Percentiles rank a stretch among this genome's conserved stretches.
phyloP scores from a whole-genome alignment of 106 monocot species.

The Cymbidium sinense region DNA sequence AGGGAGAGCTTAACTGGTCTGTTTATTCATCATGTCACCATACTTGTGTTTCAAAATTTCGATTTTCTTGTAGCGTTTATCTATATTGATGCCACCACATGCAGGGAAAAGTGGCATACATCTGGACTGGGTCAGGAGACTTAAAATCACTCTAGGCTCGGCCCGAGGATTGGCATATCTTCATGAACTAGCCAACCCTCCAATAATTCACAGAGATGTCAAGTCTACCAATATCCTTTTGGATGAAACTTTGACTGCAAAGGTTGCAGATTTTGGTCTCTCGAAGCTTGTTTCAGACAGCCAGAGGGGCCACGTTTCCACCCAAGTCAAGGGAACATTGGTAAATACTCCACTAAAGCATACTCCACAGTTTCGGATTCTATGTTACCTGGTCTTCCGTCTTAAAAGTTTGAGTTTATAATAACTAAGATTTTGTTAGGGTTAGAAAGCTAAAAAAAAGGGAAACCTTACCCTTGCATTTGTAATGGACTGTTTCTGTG shows the following conservation, averaged over 20 bases:
- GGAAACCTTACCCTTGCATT: neutral
- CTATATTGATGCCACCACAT: neutral
- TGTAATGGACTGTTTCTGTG: neutral
- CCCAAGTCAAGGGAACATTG: conserved; percentile 75
- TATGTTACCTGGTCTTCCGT: neutral
- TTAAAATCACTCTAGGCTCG: conserved; percentile 47
- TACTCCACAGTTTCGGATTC: neutral
- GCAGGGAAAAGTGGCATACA: conserved; percentile 39
- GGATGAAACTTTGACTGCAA: conserved; percentile 49
- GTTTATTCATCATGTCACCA: neutral
- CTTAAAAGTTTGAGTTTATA: neutral
- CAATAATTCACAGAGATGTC: conserved; percentile 69
- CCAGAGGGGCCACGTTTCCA: conserved; percentile 57
- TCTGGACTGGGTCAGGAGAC: conserved; percentile 56
- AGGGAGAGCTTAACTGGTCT: conserved; percentile 45
- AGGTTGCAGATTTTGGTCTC: conserved; percentile 74
- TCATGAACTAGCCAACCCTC: conserved; percentile 73
- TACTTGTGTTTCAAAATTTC: neutral
- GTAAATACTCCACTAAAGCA: conserved; percentile 16
- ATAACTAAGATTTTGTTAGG: conserved; percentile 2
- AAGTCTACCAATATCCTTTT: conserved; percentile 68
- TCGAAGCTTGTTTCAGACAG: conserved; percentile 50
- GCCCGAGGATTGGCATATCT: conserved; percentile 65
- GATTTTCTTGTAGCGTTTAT: neutral
- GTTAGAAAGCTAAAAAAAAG: neutral